Evolutionary conservation across 2,329 filamentous ascomycete genomes (phyloP).

Genomic region (Penicillium expansum): DNA sequence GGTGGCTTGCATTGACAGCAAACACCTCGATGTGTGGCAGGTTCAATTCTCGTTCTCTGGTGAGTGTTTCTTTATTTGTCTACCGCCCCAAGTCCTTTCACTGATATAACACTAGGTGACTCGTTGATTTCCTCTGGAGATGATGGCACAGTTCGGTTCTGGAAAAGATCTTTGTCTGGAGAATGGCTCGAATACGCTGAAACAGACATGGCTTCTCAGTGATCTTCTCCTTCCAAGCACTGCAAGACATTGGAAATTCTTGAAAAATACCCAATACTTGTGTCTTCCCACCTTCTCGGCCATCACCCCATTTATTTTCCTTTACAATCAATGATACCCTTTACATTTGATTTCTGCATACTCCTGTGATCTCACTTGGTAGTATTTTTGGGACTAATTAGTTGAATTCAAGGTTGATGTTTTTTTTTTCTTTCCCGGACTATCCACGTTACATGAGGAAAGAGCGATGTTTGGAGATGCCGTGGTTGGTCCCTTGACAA

Average conservation of each 20-base stretch:
- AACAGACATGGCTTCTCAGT: conserved; percentile 39
- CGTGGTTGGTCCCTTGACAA: neutral
- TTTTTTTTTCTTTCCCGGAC: neutral
- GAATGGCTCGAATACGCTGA: conserved; percentile 47
- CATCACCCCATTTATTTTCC: neutral
- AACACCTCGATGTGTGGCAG: conserved; percentile 47
- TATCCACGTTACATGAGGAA: conserved; percentile 5
- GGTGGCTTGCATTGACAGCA: conserved; percentile 45
- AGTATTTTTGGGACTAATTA: neutral
- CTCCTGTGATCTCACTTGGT: neutral
- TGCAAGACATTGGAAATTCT: neutral
- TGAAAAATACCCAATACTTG: neutral
- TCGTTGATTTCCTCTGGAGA: conserved; percentile 46
- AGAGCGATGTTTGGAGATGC: conserved; percentile 9
- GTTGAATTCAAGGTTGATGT: neutral
- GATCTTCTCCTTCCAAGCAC: conserved; percentile 1
- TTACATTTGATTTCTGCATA: conserved; percentile 7
- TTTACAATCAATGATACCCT: conserved; percentile 24
- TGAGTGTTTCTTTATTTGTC: conserved; percentile 20
- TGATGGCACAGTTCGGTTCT: conserved; percentile 44
- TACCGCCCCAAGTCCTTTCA: neutral
- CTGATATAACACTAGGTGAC: conserved; percentile 32
- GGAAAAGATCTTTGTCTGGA: conserved; percentile 44
- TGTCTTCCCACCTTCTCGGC: neutral
- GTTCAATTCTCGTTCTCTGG: conserved; percentile 46